Percentiles rank a stretch among this genome's conserved stretches.
Conservation (phyloP, 805 yeast genomes). For the Danielia oregonensis region DNA sequence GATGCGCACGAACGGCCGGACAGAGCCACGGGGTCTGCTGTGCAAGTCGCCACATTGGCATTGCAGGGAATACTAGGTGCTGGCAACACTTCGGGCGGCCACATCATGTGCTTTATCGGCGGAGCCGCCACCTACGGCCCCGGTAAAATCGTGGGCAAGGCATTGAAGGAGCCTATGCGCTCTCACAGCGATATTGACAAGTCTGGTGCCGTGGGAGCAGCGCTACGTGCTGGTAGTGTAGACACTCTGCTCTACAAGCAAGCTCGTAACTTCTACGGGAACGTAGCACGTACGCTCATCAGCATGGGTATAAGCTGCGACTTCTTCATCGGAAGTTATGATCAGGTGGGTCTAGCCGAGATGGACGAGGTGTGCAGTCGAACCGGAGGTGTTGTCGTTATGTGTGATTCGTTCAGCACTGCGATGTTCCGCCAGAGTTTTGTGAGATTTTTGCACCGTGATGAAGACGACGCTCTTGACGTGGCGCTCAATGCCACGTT, state of each 20-base stretch:
- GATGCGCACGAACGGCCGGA: slow-evolving; percentile 43
- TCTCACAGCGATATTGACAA: slow-evolving; percentile 60
- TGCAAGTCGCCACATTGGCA: slow-evolving; percentile 43
- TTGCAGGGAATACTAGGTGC: slow-evolving; percentile 38
- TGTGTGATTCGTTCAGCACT: slow-evolving; percentile 63
- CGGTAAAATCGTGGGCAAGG: slow-evolving; percentile 54
- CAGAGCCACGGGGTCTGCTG: slow-evolving; percentile 59
- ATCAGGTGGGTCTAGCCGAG: slow-evolving; percentile 64
- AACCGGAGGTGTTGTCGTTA: slow-evolving; percentile 62
- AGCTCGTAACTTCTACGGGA: slow-evolving; percentile 46
- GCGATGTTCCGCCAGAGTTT: slow-evolving; percentile 67
- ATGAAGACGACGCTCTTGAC: slow-evolving; percentile 28
- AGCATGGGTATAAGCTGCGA: slow-evolving; percentile 53
- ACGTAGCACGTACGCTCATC: slow-evolving; percentile 46
- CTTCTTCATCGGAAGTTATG: slow-evolving; percentile 62
- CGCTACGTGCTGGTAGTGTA: no score
- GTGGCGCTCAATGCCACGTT: slow-evolving; percentile 60
- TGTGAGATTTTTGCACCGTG: slow-evolving; percentile 44
- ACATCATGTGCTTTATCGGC: slow-evolving; percentile 51
- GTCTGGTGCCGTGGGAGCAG: slow-evolving; percentile 25
- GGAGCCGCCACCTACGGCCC: slow-evolving; percentile 69
- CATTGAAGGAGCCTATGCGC: slow-evolving; percentile 59
- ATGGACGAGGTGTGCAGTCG: slow-evolving; percentile 56
- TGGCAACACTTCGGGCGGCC: slow-evolving; percentile 48
- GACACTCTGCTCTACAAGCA: slow-evolving; percentile 27